phyloP scores from a whole-genome alignment of 1,284 basidiomycete species.

The Quambalaria eucalypti region DNA sequence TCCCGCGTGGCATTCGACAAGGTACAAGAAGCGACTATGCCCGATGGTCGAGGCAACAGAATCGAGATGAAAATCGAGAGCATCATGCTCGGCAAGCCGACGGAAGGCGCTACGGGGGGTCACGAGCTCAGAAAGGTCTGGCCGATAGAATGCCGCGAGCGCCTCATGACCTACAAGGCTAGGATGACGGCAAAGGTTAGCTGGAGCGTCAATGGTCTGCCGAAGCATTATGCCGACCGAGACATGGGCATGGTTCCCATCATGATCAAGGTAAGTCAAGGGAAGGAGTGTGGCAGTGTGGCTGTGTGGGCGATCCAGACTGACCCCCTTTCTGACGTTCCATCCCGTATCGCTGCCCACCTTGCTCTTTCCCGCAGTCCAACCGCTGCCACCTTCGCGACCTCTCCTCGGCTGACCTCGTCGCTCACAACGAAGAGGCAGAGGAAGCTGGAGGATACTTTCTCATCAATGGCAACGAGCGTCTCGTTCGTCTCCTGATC shows the following conservation, averaged over 20 bases:
- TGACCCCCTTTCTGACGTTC: not conserved
- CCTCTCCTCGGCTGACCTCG: conserved; percentile 76
- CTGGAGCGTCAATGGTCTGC: conserved; percentile 72
- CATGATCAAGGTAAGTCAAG: conserved; percentile 72
- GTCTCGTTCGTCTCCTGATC: conserved; percentile 92
- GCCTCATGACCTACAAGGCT: conserved; percentile 81
- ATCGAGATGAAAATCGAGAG: conserved; percentile 73
- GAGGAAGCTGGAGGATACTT: conserved; percentile 99
- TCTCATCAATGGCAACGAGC: conserved; percentile 97
- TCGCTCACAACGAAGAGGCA: conserved; percentile 84
- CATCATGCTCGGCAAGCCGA: conserved; percentile 72
- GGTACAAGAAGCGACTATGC: conserved; percentile 45
- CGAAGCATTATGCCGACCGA: conserved; percentile 64
- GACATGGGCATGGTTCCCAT: conserved; percentile 90
- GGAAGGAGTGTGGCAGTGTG: conserved; percentile 13
- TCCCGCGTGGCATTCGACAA: conserved; percentile 84
- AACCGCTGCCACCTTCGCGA: conserved; percentile 80
- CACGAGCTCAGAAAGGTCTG: conserved; percentile 55
- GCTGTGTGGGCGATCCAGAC: conserved; percentile 4
- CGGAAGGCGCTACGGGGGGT: not conserved
- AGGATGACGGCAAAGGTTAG: conserved; percentile 81
- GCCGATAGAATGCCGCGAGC: conserved; percentile 75
- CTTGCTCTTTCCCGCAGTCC: too few species aligned
- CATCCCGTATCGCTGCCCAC: not conserved
- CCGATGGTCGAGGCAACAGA: conserved; percentile 46